phyloP scores from a whole-genome alignment of 2,329 filamentous ascomycete genomes.

The Fusarium sacchari region DNA sequence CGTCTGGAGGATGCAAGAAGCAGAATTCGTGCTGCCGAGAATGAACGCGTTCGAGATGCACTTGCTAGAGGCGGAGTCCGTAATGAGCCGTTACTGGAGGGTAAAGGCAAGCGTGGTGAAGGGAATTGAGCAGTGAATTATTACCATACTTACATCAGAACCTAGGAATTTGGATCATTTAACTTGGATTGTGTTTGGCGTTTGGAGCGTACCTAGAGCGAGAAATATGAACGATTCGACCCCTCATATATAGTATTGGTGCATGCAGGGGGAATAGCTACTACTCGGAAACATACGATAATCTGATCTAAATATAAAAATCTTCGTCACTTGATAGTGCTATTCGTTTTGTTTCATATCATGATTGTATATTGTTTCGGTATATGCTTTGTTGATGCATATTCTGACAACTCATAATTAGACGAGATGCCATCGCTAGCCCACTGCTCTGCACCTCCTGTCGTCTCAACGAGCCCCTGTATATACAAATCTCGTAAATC shows the following conservation, averaged over 20 bases:
- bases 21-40: conserved; percentile 67
- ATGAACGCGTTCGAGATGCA: conserved; percentile 64
- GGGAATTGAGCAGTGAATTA: not conserved
- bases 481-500: conserved; percentile 23
- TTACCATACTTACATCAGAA: not conserved
- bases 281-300: not conserved
- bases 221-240: not conserved
- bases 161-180: not conserved
- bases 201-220: conserved; percentile 1
- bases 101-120: conserved; percentile 16
- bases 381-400: not conserved
- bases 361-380: conserved; percentile 1
- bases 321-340: not conserved
- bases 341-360: not conserved
- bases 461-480: not conserved
- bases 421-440: not conserved
- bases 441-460: not conserved
- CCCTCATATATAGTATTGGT: not conserved
- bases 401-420: not conserved
- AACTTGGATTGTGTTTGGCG: conserved; percentile 14
- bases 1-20: conserved; percentile 73
- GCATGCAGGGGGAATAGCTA: not conserved
- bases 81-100: conserved; percentile 55
- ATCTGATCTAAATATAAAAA: not conserved
- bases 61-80: conserved; percentile 57